Conservation (phyloP, 371 early-diverging fungal species). For the Chytridium lagenaria region DNA sequence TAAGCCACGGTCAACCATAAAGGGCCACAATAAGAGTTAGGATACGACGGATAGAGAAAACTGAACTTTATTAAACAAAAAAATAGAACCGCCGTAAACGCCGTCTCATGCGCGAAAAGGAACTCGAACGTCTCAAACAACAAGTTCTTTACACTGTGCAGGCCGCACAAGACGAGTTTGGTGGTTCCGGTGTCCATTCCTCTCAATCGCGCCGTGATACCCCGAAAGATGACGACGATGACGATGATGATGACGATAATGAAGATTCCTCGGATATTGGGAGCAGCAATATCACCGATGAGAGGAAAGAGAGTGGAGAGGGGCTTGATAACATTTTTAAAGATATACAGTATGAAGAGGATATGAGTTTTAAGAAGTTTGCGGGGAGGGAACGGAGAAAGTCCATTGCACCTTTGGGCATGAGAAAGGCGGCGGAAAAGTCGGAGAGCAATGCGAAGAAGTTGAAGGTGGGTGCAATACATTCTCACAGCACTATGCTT, state of each 20-base stretch:
- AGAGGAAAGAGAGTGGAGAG: background rate
- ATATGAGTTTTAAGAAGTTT: background rate
- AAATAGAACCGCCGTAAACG: constrained; percentile 1
- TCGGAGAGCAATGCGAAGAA: background rate
- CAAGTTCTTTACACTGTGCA: constrained; percentile 18
- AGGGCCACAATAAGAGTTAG: no score
- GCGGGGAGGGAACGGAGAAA: background rate
- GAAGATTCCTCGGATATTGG: background rate
- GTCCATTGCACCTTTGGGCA: background rate
- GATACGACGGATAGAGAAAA: no score
- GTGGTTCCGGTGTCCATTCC: background rate
- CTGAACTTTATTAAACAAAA: no score
- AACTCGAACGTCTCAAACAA: constrained; percentile 10
- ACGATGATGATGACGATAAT: constrained; percentile 1
- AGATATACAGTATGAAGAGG: constrained; percentile 1
- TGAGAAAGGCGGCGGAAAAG: background rate
- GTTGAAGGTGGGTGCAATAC: background rate
- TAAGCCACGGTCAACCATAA: background rate
- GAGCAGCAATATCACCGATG: background rate
- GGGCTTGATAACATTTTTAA: background rate
- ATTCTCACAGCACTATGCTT: no score
- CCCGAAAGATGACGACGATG: background rate
- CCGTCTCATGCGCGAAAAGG: background rate
- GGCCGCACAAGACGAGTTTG: background rate
- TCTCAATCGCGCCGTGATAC: background rate